phyloP scores from a whole-genome alignment of 2,329 filamentous ascomycete species.

The Paecilomyces sp. region DNA sequence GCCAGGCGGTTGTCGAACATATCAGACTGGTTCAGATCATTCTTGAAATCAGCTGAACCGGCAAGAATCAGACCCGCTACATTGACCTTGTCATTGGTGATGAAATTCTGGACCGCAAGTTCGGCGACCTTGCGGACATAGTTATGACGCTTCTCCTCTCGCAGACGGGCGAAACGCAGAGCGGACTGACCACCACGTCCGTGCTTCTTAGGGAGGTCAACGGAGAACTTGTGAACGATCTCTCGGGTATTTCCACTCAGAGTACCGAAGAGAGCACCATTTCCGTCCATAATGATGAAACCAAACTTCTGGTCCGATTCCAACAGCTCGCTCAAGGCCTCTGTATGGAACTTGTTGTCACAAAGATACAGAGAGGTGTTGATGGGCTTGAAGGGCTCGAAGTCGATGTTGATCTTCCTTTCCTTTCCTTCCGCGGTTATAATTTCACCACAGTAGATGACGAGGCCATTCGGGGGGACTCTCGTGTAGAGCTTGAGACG shows the following conservation, averaged over 20 bases:
- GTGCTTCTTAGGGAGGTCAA: conserved; percentile 99
- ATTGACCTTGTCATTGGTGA: conserved; percentile 97
- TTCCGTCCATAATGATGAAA: conserved; percentile 99
- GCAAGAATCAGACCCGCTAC: conserved; percentile 92
- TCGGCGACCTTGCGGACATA: conserved; percentile 99
- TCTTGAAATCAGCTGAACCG: conserved; percentile 99
- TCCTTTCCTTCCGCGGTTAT: conserved; percentile 98
- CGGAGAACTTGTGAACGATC: conserved; percentile 93
- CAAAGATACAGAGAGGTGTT: conserved; percentile 99
- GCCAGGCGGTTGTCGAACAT: conserved; percentile 90
- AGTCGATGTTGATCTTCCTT: conserved; percentile 99
- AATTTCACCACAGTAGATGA: conserved; percentile 99
- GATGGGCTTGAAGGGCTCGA: conserved; percentile 99
- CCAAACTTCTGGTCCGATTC: conserved; percentile 99
- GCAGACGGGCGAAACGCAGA: conserved; percentile 96
- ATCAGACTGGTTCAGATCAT: conserved; percentile 94
- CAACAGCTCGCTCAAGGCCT: conserved; percentile 90
- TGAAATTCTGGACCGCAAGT: conserved; percentile 96
- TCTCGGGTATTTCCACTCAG: conserved; percentile 96
- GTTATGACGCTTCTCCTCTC: conserved; percentile 99
- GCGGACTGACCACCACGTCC: conserved; percentile 99
- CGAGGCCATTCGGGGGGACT: conserved; percentile 92
- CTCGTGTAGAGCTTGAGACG: conserved; percentile 99
- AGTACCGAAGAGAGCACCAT: conserved; percentile 93
- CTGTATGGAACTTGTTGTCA: conserved; percentile 99